Percentiles rank a stretch among this genome's conserved stretches.
phyloP scores from a whole-genome alignment of 495 filamentous ascomycete genomes.

The Xylaria sp. region DNA sequence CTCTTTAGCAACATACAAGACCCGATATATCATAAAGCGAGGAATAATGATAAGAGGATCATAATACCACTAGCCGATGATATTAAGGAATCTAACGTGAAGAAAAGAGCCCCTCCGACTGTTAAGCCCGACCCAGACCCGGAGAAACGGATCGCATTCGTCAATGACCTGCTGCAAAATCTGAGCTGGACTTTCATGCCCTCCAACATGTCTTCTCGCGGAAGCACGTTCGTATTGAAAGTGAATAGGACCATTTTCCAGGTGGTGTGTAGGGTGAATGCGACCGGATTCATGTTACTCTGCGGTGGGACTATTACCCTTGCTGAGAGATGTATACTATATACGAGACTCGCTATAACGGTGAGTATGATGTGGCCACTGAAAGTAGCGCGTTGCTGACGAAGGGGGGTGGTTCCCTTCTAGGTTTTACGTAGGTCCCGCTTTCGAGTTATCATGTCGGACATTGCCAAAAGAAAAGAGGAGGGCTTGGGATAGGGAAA shows the following conservation, averaged over 20 bases:
- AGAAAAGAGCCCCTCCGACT: neutral
- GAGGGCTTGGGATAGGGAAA: neutral
- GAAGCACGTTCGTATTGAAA: neutral
- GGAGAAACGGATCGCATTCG: neutral
- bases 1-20: neutral
- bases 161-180: neutral
- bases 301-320: neutral
- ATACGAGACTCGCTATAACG: neutral
- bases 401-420: neutral
- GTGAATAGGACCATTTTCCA: neutral
- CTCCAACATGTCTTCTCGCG: neutral
- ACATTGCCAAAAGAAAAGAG: neutral
- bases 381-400: neutral
- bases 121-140: neutral
- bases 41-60: neutral
- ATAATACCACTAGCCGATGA: neutral
- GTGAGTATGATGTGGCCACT: neutral
- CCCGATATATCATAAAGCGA: neutral
- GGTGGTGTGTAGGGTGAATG: neutral
- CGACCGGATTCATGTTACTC: neutral
- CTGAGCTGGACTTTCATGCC: neutral
- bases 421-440: constrained; percentile 1
- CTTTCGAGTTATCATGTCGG: neutral
- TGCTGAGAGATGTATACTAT: constrained; percentile 3
- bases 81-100: neutral